Evolutionary conservation across 2,329 filamentous ascomycete species (phyloP).

Genomic region (Stemphylium lycopersici): DNA sequence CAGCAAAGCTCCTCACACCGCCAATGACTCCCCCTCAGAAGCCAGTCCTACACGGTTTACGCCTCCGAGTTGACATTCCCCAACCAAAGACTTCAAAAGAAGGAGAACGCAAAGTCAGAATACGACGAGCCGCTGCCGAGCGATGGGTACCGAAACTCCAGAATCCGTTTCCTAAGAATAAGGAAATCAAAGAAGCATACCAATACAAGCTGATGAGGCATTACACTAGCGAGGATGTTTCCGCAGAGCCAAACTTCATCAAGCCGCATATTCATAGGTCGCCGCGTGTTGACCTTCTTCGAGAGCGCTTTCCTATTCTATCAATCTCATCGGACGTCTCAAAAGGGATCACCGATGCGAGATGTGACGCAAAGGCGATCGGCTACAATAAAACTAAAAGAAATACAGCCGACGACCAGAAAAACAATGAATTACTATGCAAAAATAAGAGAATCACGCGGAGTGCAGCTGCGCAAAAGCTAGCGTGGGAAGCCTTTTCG

Average conservation of each 20-base stretch:
- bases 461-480: slow-evolving; percentile 10
- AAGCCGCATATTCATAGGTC: slow-evolving; percentile 28
- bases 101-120: slow-evolving; percentile 16
- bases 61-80: slow-evolving; percentile 26
- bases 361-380: background rate
- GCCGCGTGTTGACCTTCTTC: slow-evolving; percentile 18
- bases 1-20: slow-evolving; percentile 6
- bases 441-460: slow-evolving; percentile 20
- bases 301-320: slow-evolving; percentile 21
- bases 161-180: slow-evolving; percentile 14
- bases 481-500: slow-evolving; percentile 29
- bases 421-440: slow-evolving; percentile 3
- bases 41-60: slow-evolving; percentile 2
- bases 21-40: slow-evolving; percentile 10
- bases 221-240: slow-evolving; percentile 14
- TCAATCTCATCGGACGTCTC: background rate
- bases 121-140: slow-evolving; percentile 22
- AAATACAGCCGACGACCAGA: background rate
- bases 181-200: slow-evolving; percentile 29
- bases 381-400: background rate
- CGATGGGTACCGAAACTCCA: slow-evolving; percentile 27
- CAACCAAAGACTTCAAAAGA: slow-evolving; percentile 2
- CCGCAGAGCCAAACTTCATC: slow-evolving; percentile 7
- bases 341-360: background rate
- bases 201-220: slow-evolving; percentile 33